Conservation (phyloP, 352 stramenopile species). For the Phytophthora agathidicida region DNA sequence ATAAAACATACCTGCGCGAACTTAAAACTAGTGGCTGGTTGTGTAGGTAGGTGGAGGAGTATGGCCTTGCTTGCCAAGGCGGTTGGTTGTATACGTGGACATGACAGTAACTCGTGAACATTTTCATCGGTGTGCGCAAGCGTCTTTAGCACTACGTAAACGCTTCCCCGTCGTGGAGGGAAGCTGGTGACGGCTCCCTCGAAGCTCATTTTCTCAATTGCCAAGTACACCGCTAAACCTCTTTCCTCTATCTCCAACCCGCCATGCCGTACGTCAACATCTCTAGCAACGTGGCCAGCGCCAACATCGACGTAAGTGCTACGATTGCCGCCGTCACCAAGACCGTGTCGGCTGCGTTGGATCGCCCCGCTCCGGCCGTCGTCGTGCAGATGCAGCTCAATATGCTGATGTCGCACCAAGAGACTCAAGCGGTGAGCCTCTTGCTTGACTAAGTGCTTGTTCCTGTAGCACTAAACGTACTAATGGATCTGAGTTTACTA, state of each 20-base stretch:
- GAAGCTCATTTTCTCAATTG: conserved; percentile 20
- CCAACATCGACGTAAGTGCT: conserved; percentile 18
- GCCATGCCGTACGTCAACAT: conserved; percentile 37
- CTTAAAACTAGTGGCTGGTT: neutral
- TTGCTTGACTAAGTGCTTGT: too few species aligned
- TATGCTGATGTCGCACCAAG: conserved; percentile 31
- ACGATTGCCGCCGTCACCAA: conserved; percentile 25
- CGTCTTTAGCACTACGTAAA: conserved; percentile 12
- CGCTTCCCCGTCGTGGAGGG: neutral
- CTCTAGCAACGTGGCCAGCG: conserved; percentile 29
- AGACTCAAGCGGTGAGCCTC: conserved; percentile 22
- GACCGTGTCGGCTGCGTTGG: conserved; percentile 18
- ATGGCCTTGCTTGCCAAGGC: too few species aligned
- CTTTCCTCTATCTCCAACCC: too few species aligned
- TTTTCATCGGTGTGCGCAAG: conserved; percentile 4
- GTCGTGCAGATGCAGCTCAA: conserved; percentile 33
- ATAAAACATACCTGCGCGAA: too few species aligned
- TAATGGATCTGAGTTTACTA: too few species aligned
- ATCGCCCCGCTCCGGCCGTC: conserved; percentile 16
- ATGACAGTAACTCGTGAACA: conserved; percentile 15
- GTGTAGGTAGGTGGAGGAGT: neutral
- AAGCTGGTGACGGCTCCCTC: neutral
- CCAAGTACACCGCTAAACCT: neutral
- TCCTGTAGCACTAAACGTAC: too few species aligned
- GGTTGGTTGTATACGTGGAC: conserved; percentile 8